Conservation (phyloP, 306 rosid genomes). For the Glycyrrhiza uralensis region DNA sequence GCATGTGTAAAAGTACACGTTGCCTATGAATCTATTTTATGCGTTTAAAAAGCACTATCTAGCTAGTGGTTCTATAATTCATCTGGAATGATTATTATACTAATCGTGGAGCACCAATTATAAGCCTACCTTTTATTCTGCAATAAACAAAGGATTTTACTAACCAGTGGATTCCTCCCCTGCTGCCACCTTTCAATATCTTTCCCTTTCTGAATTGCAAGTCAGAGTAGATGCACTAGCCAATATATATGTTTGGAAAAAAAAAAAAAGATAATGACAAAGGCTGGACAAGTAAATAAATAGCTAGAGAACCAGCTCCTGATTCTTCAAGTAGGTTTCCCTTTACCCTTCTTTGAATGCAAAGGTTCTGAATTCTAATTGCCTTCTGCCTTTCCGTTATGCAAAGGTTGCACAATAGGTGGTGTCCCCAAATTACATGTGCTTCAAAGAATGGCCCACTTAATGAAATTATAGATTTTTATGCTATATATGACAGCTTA, state of each 20-base stretch:
- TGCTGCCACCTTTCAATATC: constrained; percentile 17
- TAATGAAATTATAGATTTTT: not conserved
- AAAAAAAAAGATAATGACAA: not conserved
- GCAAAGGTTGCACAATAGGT: not conserved
- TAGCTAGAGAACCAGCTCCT: not conserved
- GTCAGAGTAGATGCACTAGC: constrained; percentile 30
- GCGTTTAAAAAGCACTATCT: constrained; percentile 36
- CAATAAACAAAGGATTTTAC: constrained; percentile 15
- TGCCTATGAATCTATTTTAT: constrained; percentile 25
- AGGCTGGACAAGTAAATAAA: not conserved
- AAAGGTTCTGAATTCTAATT: not conserved
- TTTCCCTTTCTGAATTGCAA: constrained; percentile 16
- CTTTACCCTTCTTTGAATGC: not conserved
- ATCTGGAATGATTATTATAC: constrained; percentile 31
- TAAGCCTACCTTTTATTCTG: constrained; percentile 14
- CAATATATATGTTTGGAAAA: not conserved
- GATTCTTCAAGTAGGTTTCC: not conserved
- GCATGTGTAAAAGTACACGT: constrained; percentile 14
- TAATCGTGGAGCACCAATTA: constrained; percentile 34
- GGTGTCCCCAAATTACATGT: not conserved
- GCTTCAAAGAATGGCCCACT: not conserved
- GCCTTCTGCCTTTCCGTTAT: not conserved
- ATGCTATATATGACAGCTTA: not conserved
- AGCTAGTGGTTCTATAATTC: constrained; percentile 31
- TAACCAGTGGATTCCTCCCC: constrained; percentile 25